Evolutionary conservation across 2,329 filamentous ascomycete genomes (phyloP), one percentile per base, ranked within the genome.

Genomic region (Gaeumannomyces sp.): DNA sequence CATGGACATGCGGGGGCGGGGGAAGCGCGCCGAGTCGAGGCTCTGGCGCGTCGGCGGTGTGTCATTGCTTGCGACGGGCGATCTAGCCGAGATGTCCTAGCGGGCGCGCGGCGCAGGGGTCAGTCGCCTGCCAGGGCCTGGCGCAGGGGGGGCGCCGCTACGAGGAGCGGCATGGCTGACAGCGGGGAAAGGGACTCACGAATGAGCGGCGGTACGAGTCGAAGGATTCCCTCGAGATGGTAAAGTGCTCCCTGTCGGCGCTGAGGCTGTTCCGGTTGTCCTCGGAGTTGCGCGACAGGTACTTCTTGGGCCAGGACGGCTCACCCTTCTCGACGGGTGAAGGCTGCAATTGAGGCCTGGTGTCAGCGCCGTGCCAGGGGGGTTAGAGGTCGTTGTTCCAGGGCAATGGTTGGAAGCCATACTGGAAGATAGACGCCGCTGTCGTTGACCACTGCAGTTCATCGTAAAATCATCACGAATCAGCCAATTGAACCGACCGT

Each of bases 151-250:
- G 8, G 4, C 31, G 31, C 31, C 8, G 31, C 31, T 8, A 4
- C 4, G 4, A 8, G 8, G 31, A 31, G 8, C 4, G 8, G 4
- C 33, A 35, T 7, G 33, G 33, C 2, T 35, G 33, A 35, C 4
- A 31, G 31, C 33, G 33, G 33, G 33, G 5, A 35, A 35, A 31
- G 16, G 62, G 19, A 82, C 89, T 71, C 84, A 97, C 94, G 80
- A 98, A 98, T 68, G 93, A 97, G 72, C 95, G 88, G 68, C 95
- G 85, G 78, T 98, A 98, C 3, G 93, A 97, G 75, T 98, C 95
- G 73, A 98, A 98, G 2, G 93, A 97, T 78, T 98, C 95, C 72
- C 94, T 86, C 53, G 93, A 97, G 75, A 98, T 98, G 68, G 90
- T 92, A 75, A 98, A 98, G 19, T 90, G 93, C 74, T 98, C 94